A percentile compares a stretch with the other conserved stretches of the same genome.
phyloP scores from a whole-genome alignment of 2,329 filamentous ascomycete species.

The Claviceps quebecensis region DNA sequence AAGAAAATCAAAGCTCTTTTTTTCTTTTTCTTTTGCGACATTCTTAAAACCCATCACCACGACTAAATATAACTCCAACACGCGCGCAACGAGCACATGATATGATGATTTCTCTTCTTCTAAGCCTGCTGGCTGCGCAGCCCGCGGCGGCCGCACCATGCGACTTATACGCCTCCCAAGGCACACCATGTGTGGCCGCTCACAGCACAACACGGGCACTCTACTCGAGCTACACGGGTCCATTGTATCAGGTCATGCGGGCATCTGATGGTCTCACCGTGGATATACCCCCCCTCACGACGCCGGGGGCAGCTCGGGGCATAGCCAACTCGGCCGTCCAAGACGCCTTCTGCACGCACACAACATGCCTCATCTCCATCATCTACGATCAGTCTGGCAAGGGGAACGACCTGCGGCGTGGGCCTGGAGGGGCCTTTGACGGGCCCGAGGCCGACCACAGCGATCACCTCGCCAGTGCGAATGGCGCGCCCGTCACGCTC shows the following conservation, averaged over 20 bases:
- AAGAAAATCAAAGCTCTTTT: too few species aligned
- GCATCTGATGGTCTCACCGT: slow-evolving; percentile 26
- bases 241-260: slow-evolving; percentile 47
- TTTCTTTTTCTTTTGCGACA: too few species aligned
- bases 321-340: slow-evolving; percentile 48
- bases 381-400: slow-evolving; percentile 54
- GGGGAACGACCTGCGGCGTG: slow-evolving; percentile 49
- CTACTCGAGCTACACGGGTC: slow-evolving; percentile 36
- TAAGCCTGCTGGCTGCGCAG: too few species aligned
- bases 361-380: slow-evolving; percentile 48
- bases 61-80: too few species aligned
- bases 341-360: slow-evolving; percentile 44
- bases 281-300: slow-evolving; percentile 1
- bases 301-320: slow-evolving; percentile 27
- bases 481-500: slow-evolving; percentile 45
- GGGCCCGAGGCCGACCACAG: slow-evolving; percentile 43
- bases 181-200: slow-evolving; percentile 49
- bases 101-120: too few species aligned
- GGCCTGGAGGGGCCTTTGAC: slow-evolving; percentile 37
- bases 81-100: too few species aligned
- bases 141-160: slow-evolving; percentile 26
- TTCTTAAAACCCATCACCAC: too few species aligned
- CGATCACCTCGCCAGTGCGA: slow-evolving; percentile 46
- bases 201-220: slow-evolving; percentile 52
- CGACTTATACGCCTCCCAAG: slow-evolving; percentile 44